Base-by-base conservation (phyloP, 2,329 filamentous ascomycete species). In the Colletotrichum lentis region DNA sequence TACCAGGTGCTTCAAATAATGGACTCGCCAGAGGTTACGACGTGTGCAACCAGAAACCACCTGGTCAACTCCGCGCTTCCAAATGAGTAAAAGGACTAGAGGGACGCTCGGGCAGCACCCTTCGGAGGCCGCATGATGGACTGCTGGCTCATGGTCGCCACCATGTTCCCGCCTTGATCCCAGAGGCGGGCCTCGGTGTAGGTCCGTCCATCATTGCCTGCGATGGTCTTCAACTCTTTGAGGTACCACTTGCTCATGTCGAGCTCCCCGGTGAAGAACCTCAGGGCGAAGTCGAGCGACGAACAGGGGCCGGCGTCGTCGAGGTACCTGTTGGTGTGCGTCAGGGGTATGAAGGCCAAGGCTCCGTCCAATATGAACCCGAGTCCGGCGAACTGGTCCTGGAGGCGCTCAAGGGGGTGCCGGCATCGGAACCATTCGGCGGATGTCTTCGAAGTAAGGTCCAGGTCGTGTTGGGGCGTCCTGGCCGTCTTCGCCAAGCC, bases 141-240 rank as follows among this genome's bases (percentile, higher is more conserved):
- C 75, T 84, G 82, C 75, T 86, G 84, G 11, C 79, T 83, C 80
- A 84, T 84, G 50, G 72, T 77, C 16, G 82, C 83, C 1, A 85
- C 74, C 70, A 84, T 71, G 47, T 74, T 78, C 0, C 83, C 83
- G 43, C 77, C 63, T 61, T 76, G 74, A 72, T 85, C 79, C 77
- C 79, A 85, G 3, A 86, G 50, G 64, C 80, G 77, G 0, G 72
- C 74, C 74, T 86, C 83, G 1, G 76, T 75, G 72, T 78, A 85
- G 2, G 81, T 80, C 35, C 84, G 74, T 1, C 82, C 83, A 24
- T 75, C 75, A 0, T 75, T 78, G 1, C 74, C 83, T 1, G 74
- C 74, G 11, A 74, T 72, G 0, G 80, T 81, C 54, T 67, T 75
- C 39, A 80, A 74, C 74, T 85, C 81, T 49, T 76, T 74, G 44